Base-by-base conservation (phyloP, 164 flowering plant species). In the Stephania yunnanensis region DNA sequence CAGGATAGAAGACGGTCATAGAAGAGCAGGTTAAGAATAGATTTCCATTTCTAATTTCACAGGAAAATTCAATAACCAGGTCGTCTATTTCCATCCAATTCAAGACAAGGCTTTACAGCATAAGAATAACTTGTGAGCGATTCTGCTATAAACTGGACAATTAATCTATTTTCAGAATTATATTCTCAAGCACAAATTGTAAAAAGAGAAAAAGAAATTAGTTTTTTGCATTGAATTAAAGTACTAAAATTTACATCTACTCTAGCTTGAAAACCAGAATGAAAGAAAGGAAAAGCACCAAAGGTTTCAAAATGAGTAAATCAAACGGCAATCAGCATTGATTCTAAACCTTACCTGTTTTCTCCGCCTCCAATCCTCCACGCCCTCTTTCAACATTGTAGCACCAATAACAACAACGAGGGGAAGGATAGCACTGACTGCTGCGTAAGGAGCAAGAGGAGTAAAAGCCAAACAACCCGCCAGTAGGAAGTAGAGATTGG, bases 321-420 rank as follows among this genome's bases (percentile, higher is more conserved):
- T 48, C 20, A 30, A 52, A 46, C 19, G 1, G 45, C 46, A 64
- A 46, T 29, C 15, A 19, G 29, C 20, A n/a, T 25, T 7, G 20
- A 15, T 48, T 8, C 36, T 20, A 11, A 20, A 15, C 22, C 48
- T 36, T 86, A 91, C 97, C 93, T 92, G 97, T 70, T 75, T 80
- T 69, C 84, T 84, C 22, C 97, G 75, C 75, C 82, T 84, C 90
- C 89, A 91, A 85, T 92, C 97, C 83, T 92, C 97, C 7, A 89
- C 46, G 7, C 78, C 80, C 77, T 92, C 97, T 79, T 92, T 92
- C 20, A 74, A 87, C 91, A 91, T 91, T n/a, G 93, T 91, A 5
- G 79, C 90, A 10, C 87, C 89, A 67, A 92, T 81, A 64, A 92
- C 92, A 20, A 88, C 82, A 10, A 86, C 76, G 55, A 92, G 86